phyloP scores from a whole-genome alignment of 2,329 filamentous ascomycete species.

The Ascochyta clinopodiicola region DNA sequence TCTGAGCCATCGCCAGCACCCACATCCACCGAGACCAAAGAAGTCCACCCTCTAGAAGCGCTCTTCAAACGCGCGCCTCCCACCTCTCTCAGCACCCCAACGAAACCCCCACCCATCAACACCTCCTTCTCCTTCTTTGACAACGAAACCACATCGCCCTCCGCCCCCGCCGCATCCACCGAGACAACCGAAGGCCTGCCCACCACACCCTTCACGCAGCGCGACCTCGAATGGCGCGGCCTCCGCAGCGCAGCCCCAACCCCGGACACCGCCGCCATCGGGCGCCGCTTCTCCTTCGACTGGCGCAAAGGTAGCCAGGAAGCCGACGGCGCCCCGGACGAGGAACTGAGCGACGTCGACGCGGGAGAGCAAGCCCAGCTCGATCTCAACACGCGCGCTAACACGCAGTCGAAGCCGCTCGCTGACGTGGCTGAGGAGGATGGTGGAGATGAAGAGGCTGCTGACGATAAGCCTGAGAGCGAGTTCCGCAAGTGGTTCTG shows the following conservation, averaged over 20 bases:
- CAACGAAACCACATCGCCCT: conserved; percentile 48
- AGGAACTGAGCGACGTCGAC: conserved; percentile 32
- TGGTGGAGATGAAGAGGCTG: conserved; percentile 22
- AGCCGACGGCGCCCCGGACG: conserved; percentile 50
- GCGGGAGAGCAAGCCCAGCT: conserved; percentile 33
- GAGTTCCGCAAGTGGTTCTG: conserved; percentile 70
- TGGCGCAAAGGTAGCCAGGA: conserved; percentile 50
- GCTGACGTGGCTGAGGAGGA: conserved; percentile 39
- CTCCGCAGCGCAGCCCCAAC: conserved; percentile 91
- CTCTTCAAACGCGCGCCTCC: conserved; percentile 78
- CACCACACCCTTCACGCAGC: conserved; percentile 81
- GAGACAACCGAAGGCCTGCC: conserved; percentile 54
- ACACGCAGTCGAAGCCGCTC: conserved; percentile 10
- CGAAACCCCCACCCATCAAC: conserved; percentile 52
- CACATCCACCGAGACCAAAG: conserved; percentile 36
- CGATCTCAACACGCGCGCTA: conserved; percentile 39
- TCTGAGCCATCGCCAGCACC: background rate
- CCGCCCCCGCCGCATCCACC: conserved; percentile 48
- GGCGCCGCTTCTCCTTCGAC: conserved; percentile 64
- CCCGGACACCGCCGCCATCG: conserved; percentile 85
- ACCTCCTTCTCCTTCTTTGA: conserved; percentile 81
- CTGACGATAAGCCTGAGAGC: conserved; percentile 55
- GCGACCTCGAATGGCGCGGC: conserved; percentile 76
- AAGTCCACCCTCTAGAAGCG: conserved; percentile 85
- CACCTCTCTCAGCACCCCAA: conserved; percentile 35